phyloP scores from a whole-genome alignment of 140 eudicot genomes.

The Senecio squalidus region DNA sequence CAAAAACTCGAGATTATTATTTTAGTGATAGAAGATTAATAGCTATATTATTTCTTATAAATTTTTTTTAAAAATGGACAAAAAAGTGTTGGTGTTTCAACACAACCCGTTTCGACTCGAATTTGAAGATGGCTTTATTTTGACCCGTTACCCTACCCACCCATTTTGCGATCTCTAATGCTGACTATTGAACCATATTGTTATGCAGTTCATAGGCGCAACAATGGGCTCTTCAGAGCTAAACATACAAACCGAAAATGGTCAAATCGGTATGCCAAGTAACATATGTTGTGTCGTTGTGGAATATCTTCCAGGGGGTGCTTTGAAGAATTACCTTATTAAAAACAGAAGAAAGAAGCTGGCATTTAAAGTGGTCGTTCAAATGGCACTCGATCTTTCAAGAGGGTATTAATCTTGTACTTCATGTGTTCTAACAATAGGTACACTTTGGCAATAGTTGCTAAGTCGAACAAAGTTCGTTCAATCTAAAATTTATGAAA shows the following conservation, averaged over 20 bases:
- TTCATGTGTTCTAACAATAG: background rate
- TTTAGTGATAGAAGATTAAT: no score
- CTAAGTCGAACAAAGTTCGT: constrained; percentile 6
- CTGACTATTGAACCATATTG: background rate
- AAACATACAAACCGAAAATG: constrained; percentile 72
- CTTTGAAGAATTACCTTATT: constrained; percentile 70
- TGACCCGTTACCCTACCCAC: background rate
- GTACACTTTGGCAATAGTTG: constrained; percentile 13
- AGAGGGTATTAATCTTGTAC: constrained; percentile 56
- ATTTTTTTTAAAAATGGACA: no score
- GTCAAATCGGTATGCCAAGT: constrained; percentile 86
- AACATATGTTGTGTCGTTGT: constrained; percentile 86
- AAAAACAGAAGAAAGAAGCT: constrained; percentile 83
- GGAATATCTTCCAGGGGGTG: constrained; percentile 91
- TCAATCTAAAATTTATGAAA: background rate
- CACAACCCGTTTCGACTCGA: constrained; percentile 1
- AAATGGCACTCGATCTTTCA: constrained; percentile 89
- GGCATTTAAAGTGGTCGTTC: constrained; percentile 79
- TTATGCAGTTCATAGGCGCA: constrained; percentile 87
- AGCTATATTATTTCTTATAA: no score
- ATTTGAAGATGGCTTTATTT: background rate
- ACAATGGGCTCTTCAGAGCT: constrained; percentile 93
- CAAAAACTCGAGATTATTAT: no score
- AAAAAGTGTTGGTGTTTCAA: background rate
- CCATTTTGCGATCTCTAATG: background rate